Base-by-base conservation (phyloP, 2,329 filamentous ascomycete species). In the Trichoderma breve region DNA sequence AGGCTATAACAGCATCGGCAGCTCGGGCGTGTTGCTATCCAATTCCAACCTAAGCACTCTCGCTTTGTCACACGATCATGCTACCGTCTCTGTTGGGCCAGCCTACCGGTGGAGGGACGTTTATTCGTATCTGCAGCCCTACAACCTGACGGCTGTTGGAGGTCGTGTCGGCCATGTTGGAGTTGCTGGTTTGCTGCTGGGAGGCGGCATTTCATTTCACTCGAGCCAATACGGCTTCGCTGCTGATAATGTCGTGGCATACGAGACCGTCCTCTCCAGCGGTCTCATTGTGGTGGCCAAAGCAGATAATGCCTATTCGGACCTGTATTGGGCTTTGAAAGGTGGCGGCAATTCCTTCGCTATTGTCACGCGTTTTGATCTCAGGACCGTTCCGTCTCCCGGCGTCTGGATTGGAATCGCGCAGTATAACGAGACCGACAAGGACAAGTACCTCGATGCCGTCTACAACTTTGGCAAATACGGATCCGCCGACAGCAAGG, bases 231-330 rank as follows among this genome's bases (percentile, higher is more conserved):
- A 83, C 36, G 87, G 87, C 6, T 85, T 83, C 75, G 83, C 80
- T 8, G 85, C 83, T 73, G 85, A 87, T 76, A 84, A 81, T 12
- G 81, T 86, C 14, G 74, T 77, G 26, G 80, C 79, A 24, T 86
- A 81, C 64, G 80, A 87, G 51, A 80, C 89, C 11, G 86, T 89
- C 2, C 81, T 87, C 1, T 82, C 84, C 0, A 79, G 81, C 34
- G 86, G 86, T 0, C 72, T 75, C 2, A 80, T 88, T 24, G 78
- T 87, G 43, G 79, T 80, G 4, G 85, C 83, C 1, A 36, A 36
- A 36, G 83, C 81, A 51, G 62, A 66, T 0, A 69, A 72, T 0
- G 65, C 75, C 18, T 80, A 86, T 73, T 2, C 74, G 0, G 84
- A 87, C 65, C 79, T 87, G 1, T 87, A 79, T 75, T 81, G 80